Base-by-base conservation (phyloP, 176 grass and related monocot genomes). In the Oryza longistaminata region DNA sequence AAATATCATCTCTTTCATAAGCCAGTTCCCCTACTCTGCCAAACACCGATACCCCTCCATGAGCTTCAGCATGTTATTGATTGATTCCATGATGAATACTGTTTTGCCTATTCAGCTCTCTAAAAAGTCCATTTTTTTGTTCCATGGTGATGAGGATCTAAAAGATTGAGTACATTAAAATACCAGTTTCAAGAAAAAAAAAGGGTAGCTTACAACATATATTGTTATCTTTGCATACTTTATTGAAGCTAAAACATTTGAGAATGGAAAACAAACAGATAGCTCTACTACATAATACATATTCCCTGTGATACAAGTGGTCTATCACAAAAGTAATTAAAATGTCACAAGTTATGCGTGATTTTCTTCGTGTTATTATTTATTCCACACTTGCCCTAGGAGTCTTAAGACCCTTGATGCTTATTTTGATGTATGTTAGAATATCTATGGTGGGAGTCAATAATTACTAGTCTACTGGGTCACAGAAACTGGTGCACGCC, bases 291-390 rank as follows among this genome's bases (percentile, higher is more conserved):
- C 10, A 60, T 71, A 71, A 68, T 84, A 82, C 10, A 60, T 71
- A 71, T 74, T 84, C 27, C 61, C 2, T 85, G 58, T 11, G 60
- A 21, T 84, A 48, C 55, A 34, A 43, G 64, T 83, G 14, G 34
- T 76, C 45, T 68, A 68, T 24, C 69, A 65, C 12, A 65, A 13
- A 44, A 52, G 70, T 72, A 14, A 27, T 15, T 67, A 26, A 22
- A 65, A 31, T 67, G 37, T 67, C 67, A 11, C 68, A 42, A 31
- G 29, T 33, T 68, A 69, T 69, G 22, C 12, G 60, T n/a, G 37
- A 2, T 68, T 48, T 29, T 83, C 26, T 82, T 5, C 15, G 21
- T 9, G 58, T 25, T 78, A 50, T 25, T 79, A 67, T 49, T 3
- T 14, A 44, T 21, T 73, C 15, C 8, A 48, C 68, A 75, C 45